These are phyloP conservation scores for Apiotrichum akiyoshidainum DNA, from an alignment of 1,284 basidiomycete genomes.

Conservation along the genomic window DNA sequence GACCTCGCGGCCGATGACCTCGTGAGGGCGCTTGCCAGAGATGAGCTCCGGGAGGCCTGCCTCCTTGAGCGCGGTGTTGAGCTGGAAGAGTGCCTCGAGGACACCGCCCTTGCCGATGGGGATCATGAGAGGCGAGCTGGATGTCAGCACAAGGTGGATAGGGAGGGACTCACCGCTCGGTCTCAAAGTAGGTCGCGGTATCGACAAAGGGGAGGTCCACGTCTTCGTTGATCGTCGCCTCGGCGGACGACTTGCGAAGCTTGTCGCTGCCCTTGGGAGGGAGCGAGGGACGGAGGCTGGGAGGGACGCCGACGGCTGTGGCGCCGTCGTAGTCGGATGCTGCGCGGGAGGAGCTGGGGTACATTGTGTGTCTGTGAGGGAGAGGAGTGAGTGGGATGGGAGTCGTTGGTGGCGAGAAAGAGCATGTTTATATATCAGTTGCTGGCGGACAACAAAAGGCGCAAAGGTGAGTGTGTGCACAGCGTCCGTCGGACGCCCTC, in stretches of 20 bases:
- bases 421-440: too few relatives aligned
- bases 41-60: constrained; percentile 11
- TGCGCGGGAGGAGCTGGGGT: constrained; percentile 1
- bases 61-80: constrained; percentile 10
- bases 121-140: constrained; percentile 10
- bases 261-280: background rate
- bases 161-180: constrained; percentile 10
- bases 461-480: too few relatives aligned
- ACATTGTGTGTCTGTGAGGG: background rate
- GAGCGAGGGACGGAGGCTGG: background rate
- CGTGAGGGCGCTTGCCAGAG: constrained; percentile 15
- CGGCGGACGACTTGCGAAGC: background rate
- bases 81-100: constrained; percentile 10
- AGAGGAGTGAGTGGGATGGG: background rate
- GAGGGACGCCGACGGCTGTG: constrained; percentile 9
- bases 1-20: constrained; percentile 16
- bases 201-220: constrained; percentile 17
- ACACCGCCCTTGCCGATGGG: constrained; percentile 15
- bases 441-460: too few relatives aligned
- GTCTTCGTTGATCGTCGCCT: background rate
- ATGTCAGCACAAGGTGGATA: background rate
- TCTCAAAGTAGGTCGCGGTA: constrained; percentile 8
- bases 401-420: background rate
- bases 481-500: too few relatives aligned
- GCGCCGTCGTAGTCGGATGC: constrained; percentile 12